Evolutionary conservation across 2,329 filamentous ascomycete species (phyloP), one percentile per base, ranked within the genome.

Genomic region (Fusarium aywerte): DNA sequence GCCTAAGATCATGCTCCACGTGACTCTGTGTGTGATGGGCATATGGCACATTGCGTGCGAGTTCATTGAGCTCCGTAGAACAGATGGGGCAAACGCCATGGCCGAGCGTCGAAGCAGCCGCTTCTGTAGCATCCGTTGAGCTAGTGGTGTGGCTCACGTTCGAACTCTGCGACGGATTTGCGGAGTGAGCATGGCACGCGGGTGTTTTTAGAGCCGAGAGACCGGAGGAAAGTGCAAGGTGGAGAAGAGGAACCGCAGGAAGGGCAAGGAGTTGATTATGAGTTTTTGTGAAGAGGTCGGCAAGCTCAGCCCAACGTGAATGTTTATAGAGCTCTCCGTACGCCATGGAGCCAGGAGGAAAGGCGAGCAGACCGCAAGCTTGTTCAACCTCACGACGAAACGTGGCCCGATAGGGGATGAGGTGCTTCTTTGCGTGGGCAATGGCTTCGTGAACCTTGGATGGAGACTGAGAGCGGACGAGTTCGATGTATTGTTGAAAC

Each of bases 171-270:
- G 52, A 49, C 9, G 64, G 47, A 20, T 58, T 32, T 12, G 42
- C 36, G 20, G 64, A 56, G 31, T 71, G 51, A 15, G 68, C 35
- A 23, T 98, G 94, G 76, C 96, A 99, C 16, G 93, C 90, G 0
- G 96, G 96, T 1, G 96, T 98, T 79, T 99, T 99, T 69, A 99
- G 89, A 2, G 96, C 94, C 0, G 94, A 97, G 11, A 99, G 86
- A 9, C 96, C 96, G 0, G 94, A 93, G 1, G 91, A 93, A 11
- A 99, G 87, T 13, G 96, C 96, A 64, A 96, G 91, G 79, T 98
- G 93, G 25, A 99, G 87, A 18, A 97, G 87, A 0, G 96, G 94
- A 20, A 90, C 88, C 3, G 90, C 85, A 0, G 96, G 94, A 1
- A 99, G 87, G 16, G 90, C 89, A 66, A 97, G 90, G 6, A 99